These are phyloP conservation scores for Ichthyophonus hoferi DNA, from an alignment of 208 protist species.

Conservation along the genomic window DNA sequence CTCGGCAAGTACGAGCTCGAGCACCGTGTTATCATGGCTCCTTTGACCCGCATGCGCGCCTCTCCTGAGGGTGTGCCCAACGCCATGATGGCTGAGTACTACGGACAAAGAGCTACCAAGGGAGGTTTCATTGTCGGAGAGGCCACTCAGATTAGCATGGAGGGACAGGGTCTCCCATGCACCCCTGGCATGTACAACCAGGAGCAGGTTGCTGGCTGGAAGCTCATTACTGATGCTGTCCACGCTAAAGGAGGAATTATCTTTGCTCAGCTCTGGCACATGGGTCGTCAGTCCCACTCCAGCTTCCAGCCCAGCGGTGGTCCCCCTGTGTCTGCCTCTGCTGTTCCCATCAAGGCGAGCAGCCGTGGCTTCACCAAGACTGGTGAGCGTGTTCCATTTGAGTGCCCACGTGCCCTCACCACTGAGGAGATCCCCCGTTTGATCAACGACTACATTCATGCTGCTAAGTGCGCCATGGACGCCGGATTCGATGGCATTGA, in stretches of 20 bases:
- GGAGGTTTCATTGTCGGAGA: slow-evolving; percentile 50
- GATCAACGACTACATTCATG: background rate
- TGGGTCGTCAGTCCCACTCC: slow-evolving; percentile 31
- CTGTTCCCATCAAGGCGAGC: background rate
- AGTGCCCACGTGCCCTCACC: background rate
- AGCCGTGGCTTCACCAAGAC: background rate
- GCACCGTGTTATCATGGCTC: slow-evolving; percentile 34
- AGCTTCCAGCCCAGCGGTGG: background rate
- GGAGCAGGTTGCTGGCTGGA: slow-evolving; percentile 44
- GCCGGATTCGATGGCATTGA: slow-evolving; percentile 74
- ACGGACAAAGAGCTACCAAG: slow-evolving; percentile 18
- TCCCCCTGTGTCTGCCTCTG: background rate
- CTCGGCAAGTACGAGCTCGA: background rate
- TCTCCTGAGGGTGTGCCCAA: background rate
- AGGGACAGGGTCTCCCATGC: slow-evolving; percentile 28
- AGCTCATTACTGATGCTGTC: slow-evolving; percentile 36
- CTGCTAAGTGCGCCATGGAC: background rate
- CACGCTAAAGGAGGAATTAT: slow-evolving; percentile 19
- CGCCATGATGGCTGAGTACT: slow-evolving; percentile 32
- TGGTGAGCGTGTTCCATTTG: background rate
- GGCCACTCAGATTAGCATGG: slow-evolving; percentile 24
- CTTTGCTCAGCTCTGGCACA: slow-evolving; percentile 45
- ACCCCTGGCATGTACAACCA: slow-evolving; percentile 40
- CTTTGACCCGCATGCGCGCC: slow-evolving; percentile 23
- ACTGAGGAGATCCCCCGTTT: background rate